These are phyloP conservation scores for Fagopyrum homotropicum DNA, from an alignment of 148 eudicot genomes.

Conservation along the genomic window DNA sequence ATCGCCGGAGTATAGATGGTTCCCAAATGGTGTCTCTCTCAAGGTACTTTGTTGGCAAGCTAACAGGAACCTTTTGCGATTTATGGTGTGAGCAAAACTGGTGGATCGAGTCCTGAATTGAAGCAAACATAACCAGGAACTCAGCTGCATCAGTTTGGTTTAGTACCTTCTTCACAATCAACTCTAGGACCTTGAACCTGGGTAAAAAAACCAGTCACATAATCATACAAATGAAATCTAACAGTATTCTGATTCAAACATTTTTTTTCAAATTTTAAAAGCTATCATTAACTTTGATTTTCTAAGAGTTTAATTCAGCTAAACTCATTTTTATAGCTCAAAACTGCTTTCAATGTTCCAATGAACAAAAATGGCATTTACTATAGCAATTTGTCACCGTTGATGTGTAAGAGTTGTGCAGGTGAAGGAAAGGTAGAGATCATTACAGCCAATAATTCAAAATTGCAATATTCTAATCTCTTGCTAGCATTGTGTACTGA, in stretches of 20 bases:
- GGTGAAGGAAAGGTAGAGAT: neutral
- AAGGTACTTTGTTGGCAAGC: constrained; percentile 37
- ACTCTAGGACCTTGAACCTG: constrained; percentile 69
- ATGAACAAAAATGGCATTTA: too few species aligned
- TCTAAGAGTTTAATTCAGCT: too few species aligned
- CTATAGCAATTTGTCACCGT: too few species aligned
- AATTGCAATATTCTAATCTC: neutral
- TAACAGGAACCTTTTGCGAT: constrained; percentile 49
- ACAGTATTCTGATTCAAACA: neutral
- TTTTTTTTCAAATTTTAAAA: too few species aligned
- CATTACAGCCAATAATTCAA: neutral
- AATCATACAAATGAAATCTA: neutral
- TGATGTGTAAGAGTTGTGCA: neutral
- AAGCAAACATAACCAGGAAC: constrained; percentile 69
- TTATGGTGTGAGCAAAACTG: constrained; percentile 41
- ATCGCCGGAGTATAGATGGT: constrained; percentile 3
- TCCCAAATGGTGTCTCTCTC: constrained; percentile 14
- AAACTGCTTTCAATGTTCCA: too few species aligned
- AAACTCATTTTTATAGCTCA: too few species aligned
- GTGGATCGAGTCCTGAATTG: constrained; percentile 73
- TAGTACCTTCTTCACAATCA: constrained; percentile 71
- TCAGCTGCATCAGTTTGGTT: constrained; percentile 68
- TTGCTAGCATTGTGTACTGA: neutral
- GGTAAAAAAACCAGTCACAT: neutral
- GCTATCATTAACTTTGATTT: neutral